Evolutionary conservation across 192 early-diverging fungal species (phyloP).

Genomic region (Coemansia sp.): DNA sequence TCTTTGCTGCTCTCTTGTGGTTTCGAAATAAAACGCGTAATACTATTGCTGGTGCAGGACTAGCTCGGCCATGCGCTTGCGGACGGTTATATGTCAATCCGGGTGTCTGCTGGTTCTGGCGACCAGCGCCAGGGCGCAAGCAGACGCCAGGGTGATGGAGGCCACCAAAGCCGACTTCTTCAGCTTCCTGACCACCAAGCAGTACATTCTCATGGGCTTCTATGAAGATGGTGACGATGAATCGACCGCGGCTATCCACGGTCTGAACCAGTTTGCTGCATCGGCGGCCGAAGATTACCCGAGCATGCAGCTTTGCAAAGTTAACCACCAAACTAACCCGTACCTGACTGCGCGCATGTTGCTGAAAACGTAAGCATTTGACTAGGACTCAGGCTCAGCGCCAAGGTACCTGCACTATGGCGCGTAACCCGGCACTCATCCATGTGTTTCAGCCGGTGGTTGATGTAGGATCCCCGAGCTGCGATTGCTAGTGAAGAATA

Average conservation of each 20-base stretch:
- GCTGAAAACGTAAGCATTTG: constrained; percentile 23
- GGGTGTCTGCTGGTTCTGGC: not conserved
- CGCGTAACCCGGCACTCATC: too few species aligned
- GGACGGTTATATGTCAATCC: too few species aligned
- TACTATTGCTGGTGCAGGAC: too few species aligned
- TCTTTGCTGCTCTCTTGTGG: too few species aligned
- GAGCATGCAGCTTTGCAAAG: constrained; percentile 23
- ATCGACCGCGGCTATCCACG: constrained; percentile 11
- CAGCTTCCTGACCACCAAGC: constrained; percentile 8
- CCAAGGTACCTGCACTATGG: too few species aligned
- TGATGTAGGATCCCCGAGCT: constrained; percentile 43
- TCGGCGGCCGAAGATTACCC: constrained; percentile 14
- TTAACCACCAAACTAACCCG: constrained; percentile 28
- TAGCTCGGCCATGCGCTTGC: too few species aligned
- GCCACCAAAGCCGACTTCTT: constrained; percentile 26
- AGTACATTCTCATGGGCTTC: constrained; percentile 28
- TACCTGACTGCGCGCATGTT: constrained; percentile 44
- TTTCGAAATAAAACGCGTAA: too few species aligned
- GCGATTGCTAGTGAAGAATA: constrained; percentile 16
- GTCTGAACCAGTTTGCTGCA: constrained; percentile 18
- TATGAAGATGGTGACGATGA: constrained; percentile 16
- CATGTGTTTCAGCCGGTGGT: too few species aligned
- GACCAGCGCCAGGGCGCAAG: not conserved
- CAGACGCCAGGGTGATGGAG: not conserved
- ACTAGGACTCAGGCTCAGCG: too few species aligned